Evolutionary conservation across 192 early-diverging fungal species (phyloP).

Genomic region (Coemansia erecta): DNA sequence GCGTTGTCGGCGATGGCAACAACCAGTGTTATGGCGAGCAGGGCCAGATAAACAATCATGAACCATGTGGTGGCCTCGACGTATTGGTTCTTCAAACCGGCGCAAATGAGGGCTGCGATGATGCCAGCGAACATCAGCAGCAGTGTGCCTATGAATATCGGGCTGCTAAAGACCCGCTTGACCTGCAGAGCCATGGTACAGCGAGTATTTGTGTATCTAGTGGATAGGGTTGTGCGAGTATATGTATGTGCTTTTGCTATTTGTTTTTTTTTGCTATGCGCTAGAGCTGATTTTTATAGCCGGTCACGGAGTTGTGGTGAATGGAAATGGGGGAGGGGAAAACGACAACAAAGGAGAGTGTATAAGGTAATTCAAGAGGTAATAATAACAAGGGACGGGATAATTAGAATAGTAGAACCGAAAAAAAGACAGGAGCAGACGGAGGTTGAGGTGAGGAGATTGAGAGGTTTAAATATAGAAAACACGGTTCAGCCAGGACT

Average conservation of each 20-base stretch:
- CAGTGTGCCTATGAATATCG: slow-evolving; percentile 48
- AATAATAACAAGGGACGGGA: not conserved
- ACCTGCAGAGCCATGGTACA: slow-evolving; percentile 16
- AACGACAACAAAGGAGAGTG: not conserved
- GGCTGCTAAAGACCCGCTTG: slow-evolving; percentile 40
- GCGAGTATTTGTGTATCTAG: not conserved
- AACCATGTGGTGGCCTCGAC: slow-evolving; percentile 49
- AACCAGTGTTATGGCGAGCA: slow-evolving; percentile 25
- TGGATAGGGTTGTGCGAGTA: slow-evolving; percentile 15
- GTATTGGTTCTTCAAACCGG: slow-evolving; percentile 32
- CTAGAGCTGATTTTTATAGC: not conserved
- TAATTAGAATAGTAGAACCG: not conserved
- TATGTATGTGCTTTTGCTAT: not conserved
- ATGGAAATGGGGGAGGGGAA: not conserved
- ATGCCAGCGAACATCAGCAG: slow-evolving; percentile 42
- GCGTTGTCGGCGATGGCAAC: slow-evolving; percentile 30
- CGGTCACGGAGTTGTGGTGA: not conserved
- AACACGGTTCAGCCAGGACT: not conserved
- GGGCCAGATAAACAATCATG: slow-evolving; percentile 35
- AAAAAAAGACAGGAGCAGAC: not conserved
- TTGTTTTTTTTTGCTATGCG: not conserved
- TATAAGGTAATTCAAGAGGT: not conserved
- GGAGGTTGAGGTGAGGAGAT: not conserved
- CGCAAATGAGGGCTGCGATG: slow-evolving; percentile 34
- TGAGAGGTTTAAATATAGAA: slow-evolving; percentile 7